Conservation (phyloP, 768 basidiomycete genomes). For the Nidularia pulvinata region DNA sequence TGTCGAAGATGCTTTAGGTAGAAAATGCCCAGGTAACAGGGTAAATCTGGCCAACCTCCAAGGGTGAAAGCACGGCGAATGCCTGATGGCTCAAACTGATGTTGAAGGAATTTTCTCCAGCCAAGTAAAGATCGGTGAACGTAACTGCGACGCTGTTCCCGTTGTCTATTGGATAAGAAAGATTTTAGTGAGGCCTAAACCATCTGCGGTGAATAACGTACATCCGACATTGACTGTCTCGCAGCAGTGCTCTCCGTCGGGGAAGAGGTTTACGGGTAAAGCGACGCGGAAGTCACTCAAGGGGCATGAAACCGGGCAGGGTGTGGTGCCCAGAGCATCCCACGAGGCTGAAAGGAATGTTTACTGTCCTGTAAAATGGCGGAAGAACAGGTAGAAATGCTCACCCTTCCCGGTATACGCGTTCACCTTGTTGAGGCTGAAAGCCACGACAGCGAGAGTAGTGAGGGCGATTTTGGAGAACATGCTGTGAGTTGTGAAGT, state of each 20-base stretch:
- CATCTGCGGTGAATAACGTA: neutral
- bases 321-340: slow-evolving; percentile 8
- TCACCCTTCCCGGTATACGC: neutral
- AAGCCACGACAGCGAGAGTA: too few species aligned
- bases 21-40: slow-evolving; percentile 6
- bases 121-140: slow-evolving; percentile 7
- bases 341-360: slow-evolving; percentile 1
- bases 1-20: neutral
- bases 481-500: too few species aligned
- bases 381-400: neutral
- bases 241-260: slow-evolving; percentile 8
- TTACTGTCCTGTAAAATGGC: neutral
- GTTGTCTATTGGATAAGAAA: neutral
- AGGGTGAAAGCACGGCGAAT: slow-evolving; percentile 5
- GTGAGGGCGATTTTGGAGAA: too few species aligned
- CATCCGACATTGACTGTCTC: slow-evolving; percentile 4
- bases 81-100: slow-evolving; percentile 10
- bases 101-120: slow-evolving; percentile 5
- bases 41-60: slow-evolving; percentile 8
- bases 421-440: neutral
- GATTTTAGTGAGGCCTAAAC: neutral
- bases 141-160: neutral
- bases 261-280: slow-evolving; percentile 6
- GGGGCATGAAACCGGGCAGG: slow-evolving; percentile 5
- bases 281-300: slow-evolving; percentile 7